Evolutionary conservation across 2,329 filamentous ascomycete species (phyloP), one percentile per base, ranked within the genome.

Genomic region (Pseudovirgaria hyperparasitica): DNA sequence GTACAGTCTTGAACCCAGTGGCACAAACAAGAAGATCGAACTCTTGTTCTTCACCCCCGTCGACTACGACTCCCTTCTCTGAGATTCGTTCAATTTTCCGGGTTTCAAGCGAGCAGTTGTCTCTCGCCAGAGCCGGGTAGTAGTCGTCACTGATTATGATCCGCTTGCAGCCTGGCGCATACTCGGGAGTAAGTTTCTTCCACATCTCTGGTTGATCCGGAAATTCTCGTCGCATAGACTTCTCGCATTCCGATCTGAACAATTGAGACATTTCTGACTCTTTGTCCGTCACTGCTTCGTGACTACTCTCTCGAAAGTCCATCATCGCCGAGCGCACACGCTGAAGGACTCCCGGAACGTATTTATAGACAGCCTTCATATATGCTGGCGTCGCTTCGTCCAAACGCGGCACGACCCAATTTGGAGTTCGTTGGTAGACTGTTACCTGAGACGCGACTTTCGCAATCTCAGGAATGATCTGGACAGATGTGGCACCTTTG

Each of bases 1-100:
- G 62, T 0, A 66, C 59, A 0, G 70, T 65, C 14, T 61, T 55
- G 52, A 75, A 75, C 0, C 70, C 70, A 0, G 70, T 75, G 1
- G 70, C 70, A 6, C 67, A 57, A 14, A 75, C 51, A 9, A 75
- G 57, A 11, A 72, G 44, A 38, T 74, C 70, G 39, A 65, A 65
- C 12, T 64, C 56, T 22, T 59, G 45, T n/a, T 55, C 54, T 3
- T 40, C 42, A 3, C 50, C 58, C 2, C 51, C 54, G 1, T 46
- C 33, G 11, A 67, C 55, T 14, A 60, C 49, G 26, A 74, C 59
- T 0, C 65, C 63, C 0, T 44, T 56, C 4, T 48, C 48, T 0
- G 59, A 62, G 25, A 72, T 60, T 5, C 48, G 43, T 9, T 52
- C 40, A 32, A 73, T 72, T 0, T 42, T 41, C 3, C 50, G 39